phyloP scores from a whole-genome alignment of 495 filamentous ascomycete genomes.

The Penicillium ucsense region DNA sequence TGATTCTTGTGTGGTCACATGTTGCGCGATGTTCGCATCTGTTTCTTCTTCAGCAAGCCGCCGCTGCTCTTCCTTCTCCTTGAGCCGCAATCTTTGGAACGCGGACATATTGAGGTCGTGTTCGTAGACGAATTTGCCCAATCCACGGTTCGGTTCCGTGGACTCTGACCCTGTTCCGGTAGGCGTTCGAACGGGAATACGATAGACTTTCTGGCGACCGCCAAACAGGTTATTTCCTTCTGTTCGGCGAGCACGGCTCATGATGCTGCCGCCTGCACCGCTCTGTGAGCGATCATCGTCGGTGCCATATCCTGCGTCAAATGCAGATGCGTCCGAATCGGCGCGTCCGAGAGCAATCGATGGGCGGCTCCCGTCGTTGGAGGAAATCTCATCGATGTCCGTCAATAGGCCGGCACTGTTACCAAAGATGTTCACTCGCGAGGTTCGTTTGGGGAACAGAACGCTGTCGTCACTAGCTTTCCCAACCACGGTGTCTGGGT shows the following conservation, averaged over 20 bases:
- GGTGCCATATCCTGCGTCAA: conserved; percentile 47
- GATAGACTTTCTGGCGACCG: conserved; percentile 92
- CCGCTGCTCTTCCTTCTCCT: conserved; percentile 42
- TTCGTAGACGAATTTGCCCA: conserved; percentile 69
- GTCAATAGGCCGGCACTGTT: conserved; percentile 47
- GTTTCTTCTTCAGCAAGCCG: conserved; percentile 25
- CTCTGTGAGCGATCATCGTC: conserved; percentile 55
- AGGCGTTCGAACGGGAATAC: conserved; percentile 55
- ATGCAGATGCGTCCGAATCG: conserved; percentile 43
- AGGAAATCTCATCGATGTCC: conserved; percentile 85
- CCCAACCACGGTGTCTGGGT: conserved; percentile 74
- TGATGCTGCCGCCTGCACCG: conserved; percentile 49
- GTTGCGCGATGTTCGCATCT: conserved; percentile 9
- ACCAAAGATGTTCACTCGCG: conserved; percentile 50
- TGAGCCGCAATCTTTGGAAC: conserved; percentile 63
- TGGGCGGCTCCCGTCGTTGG: conserved; percentile 56
- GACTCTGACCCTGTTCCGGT: conserved; percentile 8
- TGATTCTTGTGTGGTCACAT: conserved; percentile 24
- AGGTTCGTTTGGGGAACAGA: conserved; percentile 70
- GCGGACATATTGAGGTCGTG: conserved; percentile 72
- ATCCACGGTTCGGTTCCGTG: conserved; percentile 26
- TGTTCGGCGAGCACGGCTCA: conserved; percentile 71
- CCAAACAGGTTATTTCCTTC: conserved; percentile 95
- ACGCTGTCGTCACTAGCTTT: conserved; percentile 95
- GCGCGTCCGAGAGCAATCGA: conserved; percentile 42